A percentile compares a stretch with the other conserved stretches of the same genome.
phyloP scores from a whole-genome alignment of 345 rosid genomes.

The Hibiscus syriacus region DNA sequence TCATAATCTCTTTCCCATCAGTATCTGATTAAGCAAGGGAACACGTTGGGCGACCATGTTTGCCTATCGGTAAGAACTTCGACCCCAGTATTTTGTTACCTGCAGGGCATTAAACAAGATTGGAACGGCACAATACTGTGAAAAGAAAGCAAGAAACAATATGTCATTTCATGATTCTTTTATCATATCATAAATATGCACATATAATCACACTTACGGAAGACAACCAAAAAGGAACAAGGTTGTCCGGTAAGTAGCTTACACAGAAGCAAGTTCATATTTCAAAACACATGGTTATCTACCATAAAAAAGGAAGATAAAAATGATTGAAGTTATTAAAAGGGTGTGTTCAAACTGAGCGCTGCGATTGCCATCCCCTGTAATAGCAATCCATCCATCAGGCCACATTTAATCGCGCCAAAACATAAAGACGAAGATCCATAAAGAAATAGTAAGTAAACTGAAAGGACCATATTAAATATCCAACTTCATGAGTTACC shows the following conservation, averaged over 20 bases:
- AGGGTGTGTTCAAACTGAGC: slow-evolving; percentile 99
- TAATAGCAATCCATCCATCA: slow-evolving; percentile 95
- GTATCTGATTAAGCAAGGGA: slow-evolving; percentile 52
- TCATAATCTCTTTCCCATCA: not conserved
- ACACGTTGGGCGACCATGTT: slow-evolving; percentile 68
- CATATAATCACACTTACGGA: not conserved
- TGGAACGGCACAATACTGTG: no score
- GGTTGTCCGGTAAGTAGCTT: no score
- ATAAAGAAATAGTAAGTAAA: not conserved
- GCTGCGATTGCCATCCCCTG: slow-evolving; percentile 90
- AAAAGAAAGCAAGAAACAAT: not conserved
- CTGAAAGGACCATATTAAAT: not conserved
- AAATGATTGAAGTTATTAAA: slow-evolving; percentile 42
- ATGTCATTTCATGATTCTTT: not conserved
- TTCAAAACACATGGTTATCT: not conserved
- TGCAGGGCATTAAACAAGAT: no score
- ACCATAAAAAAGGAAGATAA: not conserved
- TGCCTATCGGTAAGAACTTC: slow-evolving; percentile 85
- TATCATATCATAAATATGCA: not conserved
- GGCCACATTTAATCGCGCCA: slow-evolving; percentile 99
- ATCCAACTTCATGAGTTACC: slow-evolving; percentile 30
- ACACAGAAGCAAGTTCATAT: not conserved
- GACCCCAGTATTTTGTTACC: slow-evolving; percentile 89
- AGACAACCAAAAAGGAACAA: not conserved
- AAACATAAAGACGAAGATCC: slow-evolving; percentile 34